Evolutionary conservation across 2,329 filamentous ascomycete species (phyloP), one percentile per base, ranked within the genome.

Genomic region (Cladosporium sp.): DNA sequence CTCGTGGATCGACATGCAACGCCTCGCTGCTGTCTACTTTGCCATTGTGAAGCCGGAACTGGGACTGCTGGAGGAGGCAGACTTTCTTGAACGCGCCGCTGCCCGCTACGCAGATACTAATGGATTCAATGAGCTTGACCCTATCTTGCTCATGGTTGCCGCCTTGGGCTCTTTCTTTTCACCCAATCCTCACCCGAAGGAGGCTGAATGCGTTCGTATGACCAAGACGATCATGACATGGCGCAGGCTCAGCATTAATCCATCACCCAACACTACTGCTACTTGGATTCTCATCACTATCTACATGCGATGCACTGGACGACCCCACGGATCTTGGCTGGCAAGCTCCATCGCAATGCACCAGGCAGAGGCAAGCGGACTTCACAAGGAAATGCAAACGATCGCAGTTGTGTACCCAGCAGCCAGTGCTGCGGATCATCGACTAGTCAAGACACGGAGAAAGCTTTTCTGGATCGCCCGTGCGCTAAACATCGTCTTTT

Each of bases 341-440:
- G 83, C 84, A 0, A 86, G 83, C 68, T 86, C 81, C 63, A 83
- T 82, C 0, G 73, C 85, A n/a, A 85, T 88, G 83, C 85, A 88
- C 68, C 79, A 87, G 67, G 77, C 84, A 2, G 86, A 87, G 70
- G 84, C 85, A 3, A 81, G 82, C 5, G 80, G 82, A 0, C 66
- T 85, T 6, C 81, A 84, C 48, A 77, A 76, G 16, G 82, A 83
- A 63, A 73, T 75, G 61, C 71, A 74, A 61, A 74, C 74, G 14
- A 76, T 75, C 32, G 74, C 72, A 25, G 73, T 75, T 3, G 73
- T 76, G n/a, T 74, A 76, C 56, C 75, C n/a, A 14, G 69, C 69
- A 54, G 67, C 71, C 0, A 71, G 72, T 1, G 70, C 70, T 2
- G 70, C 68, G 7, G 74, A 76, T 58, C 72, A 75, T 64, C 75